Conservation (phyloP, 2,329 filamentous ascomycete species). For the Xylaria sp. region DNA sequence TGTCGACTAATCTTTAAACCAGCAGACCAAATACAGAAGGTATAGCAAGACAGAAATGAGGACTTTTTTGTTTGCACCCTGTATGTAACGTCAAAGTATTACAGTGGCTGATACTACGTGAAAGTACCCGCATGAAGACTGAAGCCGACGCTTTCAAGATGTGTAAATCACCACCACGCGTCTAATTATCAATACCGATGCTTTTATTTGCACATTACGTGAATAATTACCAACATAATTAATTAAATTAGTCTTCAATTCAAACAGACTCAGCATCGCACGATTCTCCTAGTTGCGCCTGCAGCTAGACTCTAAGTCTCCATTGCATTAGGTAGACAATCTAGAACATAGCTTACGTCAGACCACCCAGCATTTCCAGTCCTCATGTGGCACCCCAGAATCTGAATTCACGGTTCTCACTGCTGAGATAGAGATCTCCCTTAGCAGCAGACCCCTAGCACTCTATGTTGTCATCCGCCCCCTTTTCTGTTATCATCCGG, state of each 20-base stretch:
- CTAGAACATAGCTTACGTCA: slow-evolving; percentile 17
- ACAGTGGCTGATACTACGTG: not conserved
- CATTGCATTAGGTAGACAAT: no score
- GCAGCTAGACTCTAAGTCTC: not conserved
- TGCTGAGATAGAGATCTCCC: not conserved
- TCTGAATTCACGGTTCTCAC: not conserved
- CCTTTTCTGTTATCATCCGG: slow-evolving; percentile 26
- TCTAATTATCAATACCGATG: not conserved
- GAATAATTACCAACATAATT: not conserved
- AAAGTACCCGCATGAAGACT: not conserved
- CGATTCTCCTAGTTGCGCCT: not conserved
- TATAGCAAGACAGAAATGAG: not conserved
- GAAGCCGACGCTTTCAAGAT: not conserved
- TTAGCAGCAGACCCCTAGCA: not conserved
- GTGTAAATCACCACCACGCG: not conserved
- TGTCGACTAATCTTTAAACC: not conserved
- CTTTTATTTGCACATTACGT: not conserved
- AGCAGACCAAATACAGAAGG: not conserved
- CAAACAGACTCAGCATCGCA: not conserved
- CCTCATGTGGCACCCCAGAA: not conserved
- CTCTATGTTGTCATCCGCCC: slow-evolving; percentile 23
- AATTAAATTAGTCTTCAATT: not conserved
- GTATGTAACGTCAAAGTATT: not conserved
- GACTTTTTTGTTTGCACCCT: not conserved
- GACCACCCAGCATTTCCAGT: not conserved